These are phyloP conservation scores for Annulohypoxylon nitens DNA, from an alignment of 495 filamentous ascomycete genomes.

Conservation along the genomic window DNA sequence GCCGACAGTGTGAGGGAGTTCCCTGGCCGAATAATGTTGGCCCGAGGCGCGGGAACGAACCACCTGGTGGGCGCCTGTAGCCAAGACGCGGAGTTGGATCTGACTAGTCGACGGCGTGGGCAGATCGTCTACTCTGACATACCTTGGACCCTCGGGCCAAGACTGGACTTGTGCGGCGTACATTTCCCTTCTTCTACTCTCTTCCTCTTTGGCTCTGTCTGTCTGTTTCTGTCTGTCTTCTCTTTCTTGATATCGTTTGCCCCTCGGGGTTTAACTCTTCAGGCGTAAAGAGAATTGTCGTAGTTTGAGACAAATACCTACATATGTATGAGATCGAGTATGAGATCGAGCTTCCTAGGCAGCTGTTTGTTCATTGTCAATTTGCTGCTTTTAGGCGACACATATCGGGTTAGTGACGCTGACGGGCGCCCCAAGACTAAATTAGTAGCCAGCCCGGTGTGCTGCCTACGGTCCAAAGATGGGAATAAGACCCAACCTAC, in stretches of 20 bases:
- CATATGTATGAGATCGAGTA: conserved; percentile 1
- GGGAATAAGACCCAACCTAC: conserved; percentile 22
- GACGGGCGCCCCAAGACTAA: conserved; percentile 10
- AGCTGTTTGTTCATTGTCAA: background rate
- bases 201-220: background rate
- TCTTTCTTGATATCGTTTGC: background rate
- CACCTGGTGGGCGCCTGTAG: conserved; percentile 58
- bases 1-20: conserved; percentile 56
- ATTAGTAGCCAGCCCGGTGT: conserved; percentile 9
- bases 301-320: background rate
- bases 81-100: conserved; percentile 53
- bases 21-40: conserved; percentile 54
- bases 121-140: conserved; percentile 40
- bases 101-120: conserved; percentile 44
- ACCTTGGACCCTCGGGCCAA: conserved; percentile 46
- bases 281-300: too few relatives aligned
- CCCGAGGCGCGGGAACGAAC: conserved; percentile 61
- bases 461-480: conserved; percentile 14
- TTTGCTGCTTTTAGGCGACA: background rate
- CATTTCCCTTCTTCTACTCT: conserved; percentile 21
- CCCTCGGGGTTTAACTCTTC: too few relatives aligned
- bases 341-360: background rate
- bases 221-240: background rate
- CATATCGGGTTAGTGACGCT: background rate
- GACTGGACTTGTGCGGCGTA: conserved; percentile 44